Base-by-base conservation (phyloP, 2,329 filamentous ascomycete genomes). In the Xylaria sp. region DNA sequence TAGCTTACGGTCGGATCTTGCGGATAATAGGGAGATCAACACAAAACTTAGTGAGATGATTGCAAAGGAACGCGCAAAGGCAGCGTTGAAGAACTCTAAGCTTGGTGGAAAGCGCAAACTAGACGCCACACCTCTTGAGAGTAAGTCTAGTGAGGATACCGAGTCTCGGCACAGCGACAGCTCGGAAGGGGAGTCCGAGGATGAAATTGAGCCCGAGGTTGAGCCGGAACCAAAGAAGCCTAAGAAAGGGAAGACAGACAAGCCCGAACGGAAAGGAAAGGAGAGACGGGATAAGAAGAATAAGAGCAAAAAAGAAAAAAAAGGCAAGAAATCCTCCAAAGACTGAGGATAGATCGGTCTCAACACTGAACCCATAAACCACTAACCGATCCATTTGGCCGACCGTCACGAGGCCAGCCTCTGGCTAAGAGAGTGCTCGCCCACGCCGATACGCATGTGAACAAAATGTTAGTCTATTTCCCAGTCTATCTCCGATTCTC, bases 1-100 rank as follows among this genome's bases (percentile, higher is more conserved):
- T 4, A 71, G 70, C 68, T 90, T 99, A 74, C 93, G 91, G 77
- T 88, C 93, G 68, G 93, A 92, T 61, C 81, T 98, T 75, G 80
- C 80, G 18, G 85, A 87, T 67, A 84, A 88, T 74, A 84, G 86
- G 66, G 75, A 79, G 2, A 76, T 89, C 58, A 86, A 84, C 72
- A 80, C 78, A 30, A 86, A 84, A 75, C 78, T 89, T 39, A 82
- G 82, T 4, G 85, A 87, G 70, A 85, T 86, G 77, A 85, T 89
- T 69, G 84, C 86, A 2, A 86, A 85, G 71, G 86, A 88, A 78
- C 81, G 83, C 9, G 85, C 84, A 46, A 86, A 84, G 76, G 84
- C 85, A 9, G 78, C 85, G 3, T 77, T 85, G 59, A 86, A 82
- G 72, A 80, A 80, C 1, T 78, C 84, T 4, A 80, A 82, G 69